Conservation (phyloP, 345 rosid species). For the Ceriops decandra region DNA sequence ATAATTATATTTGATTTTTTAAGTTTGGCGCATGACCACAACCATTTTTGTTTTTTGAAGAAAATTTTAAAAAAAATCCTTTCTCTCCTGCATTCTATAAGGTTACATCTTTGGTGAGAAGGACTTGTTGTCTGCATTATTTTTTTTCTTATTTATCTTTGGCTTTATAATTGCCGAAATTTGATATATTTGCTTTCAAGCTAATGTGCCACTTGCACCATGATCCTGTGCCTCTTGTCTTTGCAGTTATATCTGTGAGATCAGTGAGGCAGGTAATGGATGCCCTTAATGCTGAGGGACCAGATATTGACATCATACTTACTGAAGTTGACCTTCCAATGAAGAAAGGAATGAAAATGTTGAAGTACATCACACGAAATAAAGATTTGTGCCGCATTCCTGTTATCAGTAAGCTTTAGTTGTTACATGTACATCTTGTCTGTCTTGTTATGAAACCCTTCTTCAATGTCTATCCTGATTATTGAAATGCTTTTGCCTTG, state of each 20-base stretch:
- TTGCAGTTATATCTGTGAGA: slow-evolving; percentile 77
- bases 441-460: slow-evolving; percentile 3
- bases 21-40: neutral
- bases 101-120: neutral
- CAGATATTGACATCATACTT: slow-evolving; percentile 89
- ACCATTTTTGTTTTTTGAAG: neutral
- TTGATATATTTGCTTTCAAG: slow-evolving; percentile 8
- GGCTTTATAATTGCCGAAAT: neutral
- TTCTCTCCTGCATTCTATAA: neutral
- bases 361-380: slow-evolving; percentile 82
- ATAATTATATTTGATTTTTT: neutral
- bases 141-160: neutral
- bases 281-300: slow-evolving; percentile 93
- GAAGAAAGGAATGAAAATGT: slow-evolving; percentile 92
- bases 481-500: slow-evolving; percentile 19
- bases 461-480: neutral
- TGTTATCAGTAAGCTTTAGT: slow-evolving; percentile 75
- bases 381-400: slow-evolving; percentile 84
- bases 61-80: neutral
- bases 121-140: too few relatives aligned
- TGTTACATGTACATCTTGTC: neutral
- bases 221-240: slow-evolving; percentile 18
- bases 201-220: neutral
- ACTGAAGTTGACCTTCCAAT: slow-evolving; percentile 97
- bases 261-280: slow-evolving; percentile 96